Conservation (phyloP, 257 asterid species). For the Mitragyna speciosa region DNA sequence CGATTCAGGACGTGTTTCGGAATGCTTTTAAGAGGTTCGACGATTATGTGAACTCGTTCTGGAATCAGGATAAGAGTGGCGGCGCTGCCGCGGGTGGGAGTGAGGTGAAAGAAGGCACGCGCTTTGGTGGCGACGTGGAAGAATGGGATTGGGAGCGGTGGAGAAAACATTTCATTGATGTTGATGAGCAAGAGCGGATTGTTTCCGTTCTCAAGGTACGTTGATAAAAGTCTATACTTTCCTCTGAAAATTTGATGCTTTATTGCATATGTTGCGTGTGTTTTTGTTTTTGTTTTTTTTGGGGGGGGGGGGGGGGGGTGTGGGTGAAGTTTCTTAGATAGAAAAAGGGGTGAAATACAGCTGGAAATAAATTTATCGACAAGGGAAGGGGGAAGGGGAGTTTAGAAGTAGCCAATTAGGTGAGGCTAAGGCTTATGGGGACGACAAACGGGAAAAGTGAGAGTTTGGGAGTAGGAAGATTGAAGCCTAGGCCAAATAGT, state of each 20-base stretch:
- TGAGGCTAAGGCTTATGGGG: too few species aligned
- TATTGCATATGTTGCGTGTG: not conserved
- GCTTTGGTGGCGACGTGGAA: slow-evolving; percentile 33
- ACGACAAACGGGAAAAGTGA: not conserved
- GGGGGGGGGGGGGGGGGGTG: too few species aligned
- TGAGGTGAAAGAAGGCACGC: slow-evolving; percentile 2
- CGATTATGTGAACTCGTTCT: slow-evolving; percentile 36
- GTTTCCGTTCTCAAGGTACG: slow-evolving; percentile 68
- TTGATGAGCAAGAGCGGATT: slow-evolving; percentile 80
- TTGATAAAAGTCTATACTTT: not conserved
- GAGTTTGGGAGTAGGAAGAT: not conserved
- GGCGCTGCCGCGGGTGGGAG: slow-evolving; percentile 26
- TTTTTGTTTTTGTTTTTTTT: too few species aligned
- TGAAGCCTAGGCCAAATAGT: not conserved
- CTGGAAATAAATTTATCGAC: too few species aligned
- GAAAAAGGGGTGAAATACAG: not conserved
- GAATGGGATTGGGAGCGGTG: slow-evolving; percentile 98
- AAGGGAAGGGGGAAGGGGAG: not conserved
- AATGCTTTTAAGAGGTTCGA: slow-evolving; percentile 55
- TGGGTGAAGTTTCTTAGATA: not conserved
- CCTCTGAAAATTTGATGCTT: not conserved
- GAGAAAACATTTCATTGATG: slow-evolving; percentile 69
- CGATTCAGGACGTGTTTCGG: slow-evolving; percentile 54
- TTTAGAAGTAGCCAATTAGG: too few species aligned
- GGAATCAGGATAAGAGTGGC: slow-evolving; percentile 44